Evolutionary conservation across 2,329 filamentous ascomycete genomes (phyloP).

Genomic region (Pseudocercospora ulei): DNA sequence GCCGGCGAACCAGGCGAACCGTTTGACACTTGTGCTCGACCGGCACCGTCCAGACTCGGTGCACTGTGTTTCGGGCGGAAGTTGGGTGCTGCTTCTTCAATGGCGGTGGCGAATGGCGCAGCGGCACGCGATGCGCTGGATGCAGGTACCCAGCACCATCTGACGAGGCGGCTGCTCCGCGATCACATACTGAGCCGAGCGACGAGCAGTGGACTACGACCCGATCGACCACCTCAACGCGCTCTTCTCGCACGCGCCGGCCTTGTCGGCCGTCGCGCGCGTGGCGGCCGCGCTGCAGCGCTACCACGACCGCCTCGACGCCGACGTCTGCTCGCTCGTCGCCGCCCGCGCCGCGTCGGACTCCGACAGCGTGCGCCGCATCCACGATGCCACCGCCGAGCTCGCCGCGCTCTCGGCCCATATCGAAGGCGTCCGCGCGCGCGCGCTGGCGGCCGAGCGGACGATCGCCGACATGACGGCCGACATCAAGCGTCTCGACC

Average conservation of each 20-base stretch:
- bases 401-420: constrained; percentile 83
- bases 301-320: constrained; percentile 73
- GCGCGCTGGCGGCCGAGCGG: constrained; percentile 84
- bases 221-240: constrained; percentile 86
- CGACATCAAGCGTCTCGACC: constrained; percentile 93
- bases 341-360: constrained; percentile 72
- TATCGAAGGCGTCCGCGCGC: constrained; percentile 82
- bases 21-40: too few species aligned
- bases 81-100: too few species aligned
- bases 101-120: constrained; percentile 17
- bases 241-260: constrained; percentile 82
- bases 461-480: constrained; percentile 98
- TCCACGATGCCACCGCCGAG: constrained; percentile 83
- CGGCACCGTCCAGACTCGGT: too few species aligned
- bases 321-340: constrained; percentile 63
- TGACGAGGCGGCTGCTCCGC: neutral
- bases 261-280: constrained; percentile 63
- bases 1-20: too few species aligned
- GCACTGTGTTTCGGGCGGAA: too few species aligned
- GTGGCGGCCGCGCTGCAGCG: constrained; percentile 63
- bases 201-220: constrained; percentile 73
- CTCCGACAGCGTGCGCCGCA: constrained; percentile 77
- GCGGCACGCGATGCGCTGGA: constrained; percentile 20
- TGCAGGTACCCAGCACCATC: constrained; percentile 17
- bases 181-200: neutral